Base-by-base conservation (phyloP, 2,329 filamentous ascomycete genomes). In the Neophaeococcomyces mojaviensis region DNA sequence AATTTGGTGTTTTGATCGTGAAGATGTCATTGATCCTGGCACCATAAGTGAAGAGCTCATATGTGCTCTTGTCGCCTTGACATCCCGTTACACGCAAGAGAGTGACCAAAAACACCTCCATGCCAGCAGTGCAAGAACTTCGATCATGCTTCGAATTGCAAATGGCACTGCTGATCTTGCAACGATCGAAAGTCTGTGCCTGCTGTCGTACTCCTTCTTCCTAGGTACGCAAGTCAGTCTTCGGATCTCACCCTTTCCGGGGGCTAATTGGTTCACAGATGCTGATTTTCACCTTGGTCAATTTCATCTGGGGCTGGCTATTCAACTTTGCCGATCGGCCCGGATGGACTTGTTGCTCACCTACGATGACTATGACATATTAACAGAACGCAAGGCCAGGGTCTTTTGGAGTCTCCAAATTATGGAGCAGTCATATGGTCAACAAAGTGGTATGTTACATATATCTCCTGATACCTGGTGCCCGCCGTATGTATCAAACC, bases 331-430 rank as follows among this genome's bases (percentile, higher is more conserved):
- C 50, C 68, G 69, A 7, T 71, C 72, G 0, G 72, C 72, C 6
- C 69, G 69, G 67, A 55, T 76, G 1, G 72, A 76, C 45, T 53
- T 69, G 0, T 64, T 68, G 36, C 62, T 65, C 0, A 57, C 61
- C 0, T 73, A 73, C 37, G 54, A 54, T 0, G 42, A 56, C 2
- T 60, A 66, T 6, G 65, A 67, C 31, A 57, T 62, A 0, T 54
- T 52, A 1, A 52, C 58, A 0, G 69, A 76, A 43, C 65, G 71
- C 8, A 74, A 74, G 55, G 5, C 24, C 5, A 58, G 70, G 2
- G 58, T 75, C 0, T 76, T 75, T 26, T 76, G 72, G 72, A 75
- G 71, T 44, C 59, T 76, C 0, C 70, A 75, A 42, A 55, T 72
- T 2, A 65, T 76, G 0, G 71, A 76, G 44, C 71, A 74, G 40